Conservation (phyloP, 1,139 yeast species). For the Debaryomyces sp. region DNA sequence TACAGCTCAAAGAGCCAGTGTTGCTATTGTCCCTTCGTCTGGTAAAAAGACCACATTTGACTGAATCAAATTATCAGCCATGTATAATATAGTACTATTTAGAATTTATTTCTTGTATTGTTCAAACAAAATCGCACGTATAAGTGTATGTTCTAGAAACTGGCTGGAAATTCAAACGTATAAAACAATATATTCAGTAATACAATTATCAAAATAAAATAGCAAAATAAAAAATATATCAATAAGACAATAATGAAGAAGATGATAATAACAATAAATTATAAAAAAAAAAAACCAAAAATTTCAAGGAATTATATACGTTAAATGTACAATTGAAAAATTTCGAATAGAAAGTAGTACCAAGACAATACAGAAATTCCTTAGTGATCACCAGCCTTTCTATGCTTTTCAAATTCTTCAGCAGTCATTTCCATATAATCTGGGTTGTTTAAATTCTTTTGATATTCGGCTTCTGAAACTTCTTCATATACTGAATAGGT, state of each 20-base stretch:
- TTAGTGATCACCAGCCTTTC: background rate
- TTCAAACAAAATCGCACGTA: background rate
- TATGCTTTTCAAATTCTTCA: slow-evolving; percentile 32
- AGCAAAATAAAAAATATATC: background rate
- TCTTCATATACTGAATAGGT: slow-evolving; percentile 53
- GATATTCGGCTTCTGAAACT: slow-evolving; percentile 51
- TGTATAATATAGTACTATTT: background rate
- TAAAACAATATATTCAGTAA: slow-evolving; percentile 5
- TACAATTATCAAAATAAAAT: slow-evolving; percentile 2
- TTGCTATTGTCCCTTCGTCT: slow-evolving; percentile 85
- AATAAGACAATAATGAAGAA: background rate
- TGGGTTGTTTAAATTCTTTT: slow-evolving; percentile 47
- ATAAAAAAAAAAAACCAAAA: background rate
- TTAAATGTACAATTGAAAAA: background rate
- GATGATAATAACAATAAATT: background rate
- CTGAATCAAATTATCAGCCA: slow-evolving; percentile 16
- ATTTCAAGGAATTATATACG: background rate
- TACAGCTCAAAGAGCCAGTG: slow-evolving; percentile 85
- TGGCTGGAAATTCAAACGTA: background rate
- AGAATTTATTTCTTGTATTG: background rate
- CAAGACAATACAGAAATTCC: background rate
- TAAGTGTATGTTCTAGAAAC: background rate
- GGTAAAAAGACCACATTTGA: slow-evolving; percentile 84
- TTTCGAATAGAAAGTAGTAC: background rate
- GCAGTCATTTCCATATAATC: slow-evolving; percentile 50